These are phyloP conservation scores for Lentinula aciculospora DNA, from an alignment of 768 basidiomycete genomes.

Conservation along the genomic window DNA sequence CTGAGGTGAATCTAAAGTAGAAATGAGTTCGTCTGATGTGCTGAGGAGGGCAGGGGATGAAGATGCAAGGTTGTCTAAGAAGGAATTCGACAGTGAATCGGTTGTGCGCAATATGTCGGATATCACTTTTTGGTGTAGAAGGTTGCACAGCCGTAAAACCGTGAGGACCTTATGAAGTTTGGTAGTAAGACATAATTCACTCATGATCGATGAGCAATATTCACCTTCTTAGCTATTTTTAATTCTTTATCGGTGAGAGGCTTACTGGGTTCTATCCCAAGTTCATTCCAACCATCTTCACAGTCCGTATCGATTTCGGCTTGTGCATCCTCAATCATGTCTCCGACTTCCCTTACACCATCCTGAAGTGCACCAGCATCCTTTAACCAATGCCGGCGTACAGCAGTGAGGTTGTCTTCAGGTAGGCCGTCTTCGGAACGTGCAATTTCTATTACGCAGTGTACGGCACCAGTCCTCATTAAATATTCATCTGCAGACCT, in stretches of 20 bases:
- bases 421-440: conserved; percentile 45
- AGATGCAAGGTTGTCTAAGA: conserved; percentile 47
- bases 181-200: background rate
- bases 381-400: conserved; percentile 42
- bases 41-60: conserved; percentile 47
- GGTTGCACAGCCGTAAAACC: conserved; percentile 50
- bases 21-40: conserved; percentile 60
- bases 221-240: conserved; percentile 55
- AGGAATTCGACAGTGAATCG: conserved; percentile 15
- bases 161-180: conserved; percentile 43
- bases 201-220: background rate
- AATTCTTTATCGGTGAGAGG: conserved; percentile 45
- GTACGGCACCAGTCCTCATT: conserved; percentile 51
- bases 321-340: conserved; percentile 40
- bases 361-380: conserved; percentile 59
- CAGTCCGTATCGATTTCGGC: conserved; percentile 24
- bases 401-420: conserved; percentile 50
- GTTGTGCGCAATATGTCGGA: conserved; percentile 39
- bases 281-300: conserved; percentile 60
- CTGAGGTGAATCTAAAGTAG: conserved; percentile 64
- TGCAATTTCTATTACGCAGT: conserved; percentile 52
- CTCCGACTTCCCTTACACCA: conserved; percentile 49
- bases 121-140: conserved; percentile 58
- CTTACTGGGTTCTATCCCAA: conserved; percentile 43
- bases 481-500: conserved; percentile 43